Conservation (phyloP, 2,329 filamentous ascomycete species). For the Mollisiaceae sp. region DNA sequence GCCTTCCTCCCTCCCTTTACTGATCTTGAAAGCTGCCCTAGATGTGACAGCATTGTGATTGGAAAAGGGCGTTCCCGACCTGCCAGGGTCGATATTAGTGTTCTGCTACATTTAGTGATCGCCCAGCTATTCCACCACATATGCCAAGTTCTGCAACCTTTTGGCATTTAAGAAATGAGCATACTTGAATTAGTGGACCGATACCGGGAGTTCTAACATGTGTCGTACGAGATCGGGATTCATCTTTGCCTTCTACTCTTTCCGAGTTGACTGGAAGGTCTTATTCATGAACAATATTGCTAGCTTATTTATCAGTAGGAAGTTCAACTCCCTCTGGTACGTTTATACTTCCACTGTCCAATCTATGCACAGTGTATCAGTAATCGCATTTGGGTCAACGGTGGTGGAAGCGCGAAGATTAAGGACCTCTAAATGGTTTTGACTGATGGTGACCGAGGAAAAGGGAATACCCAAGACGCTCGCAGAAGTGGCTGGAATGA, state of each 20-base stretch:
- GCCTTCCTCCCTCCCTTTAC: constrained; percentile 57
- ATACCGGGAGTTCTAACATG: not conserved
- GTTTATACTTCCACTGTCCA: constrained; percentile 45
- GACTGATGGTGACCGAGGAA: constrained; percentile 38
- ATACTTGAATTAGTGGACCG: not conserved
- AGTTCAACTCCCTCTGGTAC: not conserved
- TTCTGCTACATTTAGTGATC: constrained; percentile 52
- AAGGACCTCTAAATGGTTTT: constrained; percentile 53
- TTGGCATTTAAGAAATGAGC: constrained; percentile 15
- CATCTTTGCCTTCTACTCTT: not conserved
- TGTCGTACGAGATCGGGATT: not conserved
- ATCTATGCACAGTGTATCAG: constrained; percentile 49
- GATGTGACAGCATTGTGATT: constrained; percentile 48
- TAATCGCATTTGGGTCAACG: constrained; percentile 50
- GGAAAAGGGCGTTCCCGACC: constrained; percentile 54
- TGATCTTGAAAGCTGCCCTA: constrained; percentile 57
- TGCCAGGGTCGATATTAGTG: constrained; percentile 49
- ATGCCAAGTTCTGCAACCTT: constrained; percentile 53
- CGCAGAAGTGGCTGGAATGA: constrained; percentile 42
- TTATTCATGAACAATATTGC: constrained; percentile 27
- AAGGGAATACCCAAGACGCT: constrained; percentile 42
- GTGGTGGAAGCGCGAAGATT: constrained; percentile 46
- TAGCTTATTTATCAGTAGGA: not conserved
- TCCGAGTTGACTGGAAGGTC: not conserved
- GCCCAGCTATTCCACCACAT: constrained; percentile 55